Base-by-base conservation (phyloP, 805 yeast genomes). In the Myxozyma sirexii region DNA sequence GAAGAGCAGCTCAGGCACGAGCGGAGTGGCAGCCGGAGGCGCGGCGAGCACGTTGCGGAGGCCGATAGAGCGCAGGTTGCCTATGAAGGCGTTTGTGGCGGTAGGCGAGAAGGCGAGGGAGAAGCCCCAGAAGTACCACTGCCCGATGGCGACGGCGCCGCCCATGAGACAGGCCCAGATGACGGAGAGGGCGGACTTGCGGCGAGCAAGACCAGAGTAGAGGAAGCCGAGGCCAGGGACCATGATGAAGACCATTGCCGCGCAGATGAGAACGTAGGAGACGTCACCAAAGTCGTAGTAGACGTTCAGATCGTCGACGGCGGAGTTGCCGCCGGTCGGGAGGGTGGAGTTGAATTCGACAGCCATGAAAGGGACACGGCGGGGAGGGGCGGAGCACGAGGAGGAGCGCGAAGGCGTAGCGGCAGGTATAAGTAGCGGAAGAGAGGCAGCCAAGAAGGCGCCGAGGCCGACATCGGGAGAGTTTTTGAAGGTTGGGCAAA, bases 71-170 rank as follows among this genome's bases (percentile, higher is more conserved):
- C 85, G 85, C 67, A 93, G 75, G 72, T 93, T 86, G 4, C 99
- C 99, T 67, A 93, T 93, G 72, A 86, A 94, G 45, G 86, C 84
- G 74, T 92, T 91, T 35, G 86, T 77, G 1, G 97, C 90, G 0
- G 88, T 82, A n/a, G 80, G 68, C 0, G 93, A 84, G 69, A 94
- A 91, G 3, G 98, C 96, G 44, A 93, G 75, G 0, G 97, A 90
- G 72, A 90, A 92, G n/a, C 97, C 97, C 97, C 98, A 94, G 72
- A 93, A 90, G 74, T 91, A 93, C 98, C 98, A 93, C 72, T 91
- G 97, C 82, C 92, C 89, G 1, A 87, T 76, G 7, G 92, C 84
- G 33, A 93, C 78, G 66, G 93, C 84, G 19, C 84, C 85, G 26
- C 96, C 90, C 90, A 90, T 91, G 71, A 94, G 77, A 12, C 97